Evolutionary conservation across 108 stramenopile genomes (phyloP), one percentile per base, ranked within the genome.

Genomic region (Pseudonitzschia delicatissima): DNA sequence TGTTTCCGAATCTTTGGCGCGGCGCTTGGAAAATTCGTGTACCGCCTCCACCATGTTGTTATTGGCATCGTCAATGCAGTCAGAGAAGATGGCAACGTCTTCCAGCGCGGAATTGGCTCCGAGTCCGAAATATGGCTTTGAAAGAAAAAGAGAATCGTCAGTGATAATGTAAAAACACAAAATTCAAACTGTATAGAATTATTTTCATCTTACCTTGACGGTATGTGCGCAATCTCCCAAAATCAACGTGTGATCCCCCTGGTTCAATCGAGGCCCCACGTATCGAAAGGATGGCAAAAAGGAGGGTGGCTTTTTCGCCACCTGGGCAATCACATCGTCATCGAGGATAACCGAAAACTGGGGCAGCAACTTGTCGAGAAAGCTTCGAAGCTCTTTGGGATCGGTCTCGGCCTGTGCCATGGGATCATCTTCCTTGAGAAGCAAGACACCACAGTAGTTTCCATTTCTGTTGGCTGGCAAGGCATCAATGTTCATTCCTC

Each of bases 81-180:
- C 57, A 25, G 61, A 62, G n/a, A 72, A 58, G 17, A 72, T 65
- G 5, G 51, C 51, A 9, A 95, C 93, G 66, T 97, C 96, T 77
- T 97, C 93, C 48, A 97, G 76, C 5, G 96, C 96, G n/a, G 81
- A 78, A 76, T 97, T 97, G 60, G 91, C 91, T 25, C 96, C 96
- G 2, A 96, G 72, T 27, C 96, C 96, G 76, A 90, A 97, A 66
- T 95, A 97, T 8, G 96, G 96, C 60, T 95, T 93, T 33, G 93
- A 92, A n/a, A 91, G 81, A 59, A 94, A 91, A 51, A 31, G 27
- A 25, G 50, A 25, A 28, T 5, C 23, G 6, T 23, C 20, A 51
- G 11, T 25, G 27, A 51, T 18, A 51, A 51, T 5, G 1, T 13
- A 20, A 51, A 51, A 51, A 25, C 50, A 51, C 5, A 25, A 8